Percentiles rank a stretch among this genome's conserved stretches.
Evolutionary conservation across 192 early-diverging fungal species (phyloP).

Genomic region (Neocallimastix lanati): DNA sequence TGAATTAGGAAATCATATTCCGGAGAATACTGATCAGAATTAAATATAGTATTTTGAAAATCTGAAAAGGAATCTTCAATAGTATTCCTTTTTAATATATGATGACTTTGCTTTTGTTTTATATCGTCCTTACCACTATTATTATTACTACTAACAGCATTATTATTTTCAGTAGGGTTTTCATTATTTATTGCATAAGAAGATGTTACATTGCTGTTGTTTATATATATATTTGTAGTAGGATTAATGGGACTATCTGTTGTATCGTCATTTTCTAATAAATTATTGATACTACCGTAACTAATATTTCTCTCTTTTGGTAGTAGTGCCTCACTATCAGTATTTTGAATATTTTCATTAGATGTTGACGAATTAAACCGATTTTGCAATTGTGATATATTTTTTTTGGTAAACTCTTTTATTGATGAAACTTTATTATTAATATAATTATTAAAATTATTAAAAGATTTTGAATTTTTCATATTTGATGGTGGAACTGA

Average conservation of each 20-base stretch:
- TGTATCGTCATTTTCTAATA: not conserved
- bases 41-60: not conserved
- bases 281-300: not conserved
- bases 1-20: not conserved
- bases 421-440: not conserved
- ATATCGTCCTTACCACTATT: not conserved
- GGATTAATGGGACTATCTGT: not conserved
- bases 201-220: not conserved
- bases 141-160: not conserved
- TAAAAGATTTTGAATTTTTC: not conserved
- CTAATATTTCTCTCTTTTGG: not conserved
- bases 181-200: not conserved
- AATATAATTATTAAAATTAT: not conserved
- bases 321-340: not conserved
- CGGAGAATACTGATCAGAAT: not conserved
- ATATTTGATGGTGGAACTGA: not conserved
- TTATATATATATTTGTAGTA: not conserved
- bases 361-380: not conserved
- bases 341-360: not conserved
- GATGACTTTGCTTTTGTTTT: not conserved
- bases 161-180: not conserved
- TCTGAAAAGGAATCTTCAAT: not conserved
- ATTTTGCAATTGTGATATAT: not conserved
- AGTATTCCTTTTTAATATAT: not conserved
- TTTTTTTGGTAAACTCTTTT: not conserved